These are phyloP conservation scores for Ceratobasidium sp. DNA, from an alignment of 1,284 basidiomycete species.

Conservation along the genomic window DNA sequence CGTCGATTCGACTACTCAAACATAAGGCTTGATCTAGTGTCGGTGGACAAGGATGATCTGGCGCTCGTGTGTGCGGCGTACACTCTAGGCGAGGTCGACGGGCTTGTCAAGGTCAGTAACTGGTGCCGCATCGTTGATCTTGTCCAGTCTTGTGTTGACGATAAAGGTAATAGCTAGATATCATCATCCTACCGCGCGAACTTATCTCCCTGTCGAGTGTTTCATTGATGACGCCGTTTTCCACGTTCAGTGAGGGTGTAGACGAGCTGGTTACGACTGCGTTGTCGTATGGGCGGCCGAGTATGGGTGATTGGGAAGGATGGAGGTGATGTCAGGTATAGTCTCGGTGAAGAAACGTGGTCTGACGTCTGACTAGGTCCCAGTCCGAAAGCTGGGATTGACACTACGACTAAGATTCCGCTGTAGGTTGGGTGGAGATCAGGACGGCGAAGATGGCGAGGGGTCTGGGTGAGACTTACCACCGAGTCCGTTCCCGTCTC, in stretches of 20 bases:
- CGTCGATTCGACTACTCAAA: slow-evolving; percentile 71
- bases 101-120: slow-evolving; percentile 63
- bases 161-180: slow-evolving; percentile 67
- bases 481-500: slow-evolving; percentile 59
- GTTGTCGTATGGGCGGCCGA: slow-evolving; percentile 73
- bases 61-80: slow-evolving; percentile 71
- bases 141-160: too few relatives aligned
- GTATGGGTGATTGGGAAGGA: slow-evolving; percentile 60
- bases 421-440: slow-evolving; percentile 77
- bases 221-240: slow-evolving; percentile 74
- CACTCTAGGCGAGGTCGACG: slow-evolving; percentile 74
- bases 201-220: slow-evolving; percentile 80
- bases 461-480: slow-evolving; percentile 76
- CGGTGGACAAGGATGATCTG: slow-evolving; percentile 75
- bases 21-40: slow-evolving; percentile 75
- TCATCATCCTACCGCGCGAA: slow-evolving; percentile 90
- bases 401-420: slow-evolving; percentile 66
- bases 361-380: slow-evolving; percentile 47
- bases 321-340: slow-evolving; percentile 48
- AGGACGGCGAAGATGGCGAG: slow-evolving; percentile 70
- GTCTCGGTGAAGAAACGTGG: background rate
- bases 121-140: too few relatives aligned
- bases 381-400: slow-evolving; percentile 54
- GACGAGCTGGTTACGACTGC: slow-evolving; percentile 79
- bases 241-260: slow-evolving; percentile 81